These are phyloP conservation scores for Exsudoporus frostii DNA, from an alignment of 768 basidiomycete genomes.

Conservation along the genomic window DNA sequence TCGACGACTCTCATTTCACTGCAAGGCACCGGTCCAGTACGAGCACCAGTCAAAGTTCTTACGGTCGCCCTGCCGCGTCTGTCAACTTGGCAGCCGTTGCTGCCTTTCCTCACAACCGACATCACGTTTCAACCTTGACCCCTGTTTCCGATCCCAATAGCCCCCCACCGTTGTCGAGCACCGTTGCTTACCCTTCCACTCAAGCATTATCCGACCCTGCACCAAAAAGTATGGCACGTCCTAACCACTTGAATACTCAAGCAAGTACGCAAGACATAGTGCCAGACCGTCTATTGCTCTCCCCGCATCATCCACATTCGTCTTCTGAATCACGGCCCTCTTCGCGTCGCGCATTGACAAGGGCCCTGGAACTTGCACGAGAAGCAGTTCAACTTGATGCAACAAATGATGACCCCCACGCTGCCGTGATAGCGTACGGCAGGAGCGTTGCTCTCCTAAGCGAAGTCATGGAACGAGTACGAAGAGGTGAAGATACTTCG, in stretches of 20 bases:
- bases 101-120: constrained; percentile 55
- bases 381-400: constrained; percentile 88
- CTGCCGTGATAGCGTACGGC: constrained; percentile 85
- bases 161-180: constrained; percentile 22
- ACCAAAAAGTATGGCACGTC: constrained; percentile 48
- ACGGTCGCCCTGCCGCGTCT: constrained; percentile 38
- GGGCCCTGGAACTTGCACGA: constrained; percentile 82
- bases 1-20: constrained; percentile 29
- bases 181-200: constrained; percentile 29
- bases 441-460: constrained; percentile 82
- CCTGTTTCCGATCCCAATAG: constrained; percentile 27
- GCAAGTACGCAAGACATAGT: constrained; percentile 38
- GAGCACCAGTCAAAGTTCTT: constrained; percentile 31
- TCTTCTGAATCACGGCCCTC: constrained; percentile 56
- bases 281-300: constrained; percentile 43
- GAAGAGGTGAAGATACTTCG: constrained; percentile 78
- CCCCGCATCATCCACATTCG: constrained; percentile 42
- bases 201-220: constrained; percentile 59
- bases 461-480: constrained; percentile 90
- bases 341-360: constrained; percentile 81
- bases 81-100: constrained; percentile 57
- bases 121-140: constrained; percentile 30
- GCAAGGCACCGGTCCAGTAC: constrained; percentile 37
- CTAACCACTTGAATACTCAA: constrained; percentile 18
- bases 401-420: constrained; percentile 83